A percentile compares a stretch with the other conserved stretches of the same genome.
phyloP scores from a whole-genome alignment of 2,329 filamentous ascomycete species.

The Epichloe sp. region DNA sequence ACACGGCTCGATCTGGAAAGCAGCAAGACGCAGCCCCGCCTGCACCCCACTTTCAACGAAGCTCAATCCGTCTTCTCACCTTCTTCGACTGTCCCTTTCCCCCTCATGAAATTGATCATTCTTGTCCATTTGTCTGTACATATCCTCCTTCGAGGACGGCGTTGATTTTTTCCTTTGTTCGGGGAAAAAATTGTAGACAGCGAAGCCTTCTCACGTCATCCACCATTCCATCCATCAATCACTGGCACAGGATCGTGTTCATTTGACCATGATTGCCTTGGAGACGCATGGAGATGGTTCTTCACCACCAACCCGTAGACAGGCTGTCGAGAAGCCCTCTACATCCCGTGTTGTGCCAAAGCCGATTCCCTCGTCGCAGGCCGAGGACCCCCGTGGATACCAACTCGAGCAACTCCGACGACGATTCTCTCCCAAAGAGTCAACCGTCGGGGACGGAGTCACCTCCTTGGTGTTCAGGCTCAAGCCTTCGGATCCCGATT shows the following conservation, averaged over 20 bases:
- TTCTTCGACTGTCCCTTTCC: background rate
- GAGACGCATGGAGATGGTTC: constrained; percentile 16
- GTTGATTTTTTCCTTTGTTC: background rate
- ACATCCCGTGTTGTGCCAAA: constrained; percentile 44
- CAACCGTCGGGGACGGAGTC: constrained; percentile 29
- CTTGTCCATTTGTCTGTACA: background rate
- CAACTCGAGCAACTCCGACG: constrained; percentile 61
- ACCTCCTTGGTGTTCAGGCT: constrained; percentile 52
- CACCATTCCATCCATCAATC: background rate
- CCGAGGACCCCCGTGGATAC: constrained; percentile 58
- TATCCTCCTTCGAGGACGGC: background rate
- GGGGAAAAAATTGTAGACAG: background rate
- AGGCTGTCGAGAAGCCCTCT: constrained; percentile 33
- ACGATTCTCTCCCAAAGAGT: constrained; percentile 43
- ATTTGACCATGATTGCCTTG: constrained; percentile 25
- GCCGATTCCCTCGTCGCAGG: constrained; percentile 51
- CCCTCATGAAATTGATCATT: background rate
- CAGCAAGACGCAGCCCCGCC: background rate
- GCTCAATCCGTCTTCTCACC: background rate
- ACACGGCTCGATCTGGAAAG: background rate
- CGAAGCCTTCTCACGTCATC: background rate
- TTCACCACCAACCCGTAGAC: constrained; percentile 22
- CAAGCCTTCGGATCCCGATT: constrained; percentile 67
- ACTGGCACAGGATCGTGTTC: background rate
- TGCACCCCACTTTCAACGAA: background rate